A percentile compares a stretch with the other conserved stretches of the same genome.
Evolutionary conservation across 129 eudicot species (phyloP).

Genomic region (Ambrosia artemisiifolia): DNA sequence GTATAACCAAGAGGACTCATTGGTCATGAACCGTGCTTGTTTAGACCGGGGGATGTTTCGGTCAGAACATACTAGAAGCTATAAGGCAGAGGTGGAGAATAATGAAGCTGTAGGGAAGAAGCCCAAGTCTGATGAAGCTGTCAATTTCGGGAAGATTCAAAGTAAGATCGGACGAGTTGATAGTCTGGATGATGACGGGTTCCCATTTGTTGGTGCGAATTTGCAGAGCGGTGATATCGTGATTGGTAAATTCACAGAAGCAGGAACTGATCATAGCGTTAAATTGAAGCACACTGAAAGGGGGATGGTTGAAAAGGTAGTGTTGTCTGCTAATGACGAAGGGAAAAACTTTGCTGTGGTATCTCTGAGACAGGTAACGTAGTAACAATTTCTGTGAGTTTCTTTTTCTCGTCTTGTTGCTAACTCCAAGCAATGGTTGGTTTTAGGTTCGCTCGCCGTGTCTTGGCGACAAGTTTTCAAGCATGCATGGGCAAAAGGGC

Average conservation of each 20-base stretch:
- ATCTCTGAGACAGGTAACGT: slow-evolving; percentile 72
- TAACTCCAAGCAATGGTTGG: background rate
- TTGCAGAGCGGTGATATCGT: slow-evolving; percentile 89
- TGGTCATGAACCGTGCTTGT: slow-evolving; percentile 87
- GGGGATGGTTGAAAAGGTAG: slow-evolving; percentile 92
- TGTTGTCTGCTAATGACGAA: slow-evolving; percentile 82
- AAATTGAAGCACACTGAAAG: slow-evolving; percentile 87
- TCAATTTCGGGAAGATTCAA: slow-evolving; percentile 75
- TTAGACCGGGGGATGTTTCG: slow-evolving; percentile 94
- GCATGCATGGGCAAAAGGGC: slow-evolving; percentile 98
- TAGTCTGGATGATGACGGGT: slow-evolving; percentile 89
- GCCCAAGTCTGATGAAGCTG: slow-evolving; percentile 47
- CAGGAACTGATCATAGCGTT: slow-evolving; percentile 77
- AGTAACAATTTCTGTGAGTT: background rate
- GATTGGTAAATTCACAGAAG: slow-evolving; percentile 67
- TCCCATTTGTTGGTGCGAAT: slow-evolving; percentile 84
- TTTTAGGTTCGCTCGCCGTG: slow-evolving; percentile 85
- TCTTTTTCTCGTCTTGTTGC: background rate
- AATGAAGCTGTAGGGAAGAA: slow-evolving; percentile 48
- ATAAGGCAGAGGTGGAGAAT: slow-evolving; percentile 76
- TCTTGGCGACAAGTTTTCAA: slow-evolving; percentile 93
- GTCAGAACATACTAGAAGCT: slow-evolving; percentile 69
- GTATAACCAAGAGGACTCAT: slow-evolving; percentile 83
- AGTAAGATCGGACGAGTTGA: slow-evolving; percentile 92
- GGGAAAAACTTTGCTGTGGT: slow-evolving; percentile 84